phyloP scores from a whole-genome alignment of 495 filamentous ascomycete species.

The Cenococcum geophilum region DNA sequence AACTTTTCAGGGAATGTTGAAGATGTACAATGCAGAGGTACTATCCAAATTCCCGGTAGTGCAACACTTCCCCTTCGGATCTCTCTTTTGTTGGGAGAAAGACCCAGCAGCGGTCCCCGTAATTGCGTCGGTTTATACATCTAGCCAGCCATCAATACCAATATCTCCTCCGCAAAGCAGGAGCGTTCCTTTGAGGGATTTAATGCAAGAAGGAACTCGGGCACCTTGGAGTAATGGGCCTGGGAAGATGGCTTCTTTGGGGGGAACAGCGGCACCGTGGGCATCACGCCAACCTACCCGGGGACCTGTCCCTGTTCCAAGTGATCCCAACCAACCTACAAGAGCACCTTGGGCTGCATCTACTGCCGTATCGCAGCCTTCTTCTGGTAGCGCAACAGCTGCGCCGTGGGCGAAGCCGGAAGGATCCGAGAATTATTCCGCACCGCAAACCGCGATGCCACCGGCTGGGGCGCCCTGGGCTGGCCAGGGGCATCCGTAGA shows the following conservation, averaged over 20 bases:
- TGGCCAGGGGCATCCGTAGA: slow-evolving; percentile 11
- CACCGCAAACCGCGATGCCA: slow-evolving; percentile 11
- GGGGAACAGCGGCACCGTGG: slow-evolving; percentile 45
- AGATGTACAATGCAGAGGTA: slow-evolving; percentile 68
- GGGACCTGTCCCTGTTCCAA: slow-evolving; percentile 34
- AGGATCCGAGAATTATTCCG: slow-evolving; percentile 4
- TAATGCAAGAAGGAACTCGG: slow-evolving; percentile 30
- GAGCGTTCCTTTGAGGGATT: slow-evolving; percentile 16
- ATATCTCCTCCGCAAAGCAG: slow-evolving; percentile 15
- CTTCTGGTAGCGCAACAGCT: slow-evolving; percentile 20
- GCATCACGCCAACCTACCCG: slow-evolving; percentile 43
- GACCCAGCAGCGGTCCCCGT: slow-evolving; percentile 56
- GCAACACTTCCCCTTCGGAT: slow-evolving; percentile 69
- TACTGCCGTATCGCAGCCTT: slow-evolving; percentile 17
- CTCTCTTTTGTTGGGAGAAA: slow-evolving; percentile 73
- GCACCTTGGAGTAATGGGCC: slow-evolving; percentile 45
- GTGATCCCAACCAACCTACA: slow-evolving; percentile 25
- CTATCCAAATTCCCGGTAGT: slow-evolving; percentile 66
- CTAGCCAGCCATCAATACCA: slow-evolving; percentile 47
- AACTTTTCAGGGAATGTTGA: slow-evolving; percentile 55
- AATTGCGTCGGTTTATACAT: slow-evolving; percentile 49
- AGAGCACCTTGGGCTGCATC: slow-evolving; percentile 43
- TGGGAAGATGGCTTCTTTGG: slow-evolving; percentile 16
- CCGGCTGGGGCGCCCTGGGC: slow-evolving; percentile 23
- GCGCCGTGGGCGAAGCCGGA: slow-evolving; percentile 24